Percentiles rank a stretch among this genome's conserved stretches.
These are phyloP conservation scores for Cercospora sesami DNA, from an alignment of 2,329 filamentous ascomycete genomes.

Conservation along the genomic window DNA sequence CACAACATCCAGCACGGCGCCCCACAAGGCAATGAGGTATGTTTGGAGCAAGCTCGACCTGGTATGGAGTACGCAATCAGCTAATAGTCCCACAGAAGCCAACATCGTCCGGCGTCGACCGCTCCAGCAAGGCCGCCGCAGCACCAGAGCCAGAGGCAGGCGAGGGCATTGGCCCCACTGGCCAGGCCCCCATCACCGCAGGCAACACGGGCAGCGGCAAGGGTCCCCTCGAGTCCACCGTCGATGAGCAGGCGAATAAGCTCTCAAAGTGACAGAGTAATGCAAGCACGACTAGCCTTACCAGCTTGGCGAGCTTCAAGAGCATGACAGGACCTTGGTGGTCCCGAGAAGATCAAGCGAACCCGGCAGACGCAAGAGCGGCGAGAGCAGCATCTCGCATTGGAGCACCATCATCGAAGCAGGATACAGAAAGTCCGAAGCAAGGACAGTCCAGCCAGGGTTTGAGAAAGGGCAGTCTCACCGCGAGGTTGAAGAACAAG, in stretches of 20 bases:
- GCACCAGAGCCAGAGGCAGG: constrained; percentile 44
- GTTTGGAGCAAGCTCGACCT: not conserved
- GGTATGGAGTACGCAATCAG: no score
- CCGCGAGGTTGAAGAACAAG: constrained; percentile 13
- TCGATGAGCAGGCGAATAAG: constrained; percentile 26
- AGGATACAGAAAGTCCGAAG: constrained; percentile 1
- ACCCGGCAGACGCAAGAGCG: constrained; percentile 15
- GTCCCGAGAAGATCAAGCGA: constrained; percentile 9
- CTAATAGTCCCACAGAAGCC: constrained; percentile 11
- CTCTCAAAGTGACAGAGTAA: constrained; percentile 21
- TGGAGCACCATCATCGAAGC: not conserved
- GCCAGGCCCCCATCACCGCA: constrained; percentile 14
- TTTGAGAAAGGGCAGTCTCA: constrained; percentile 12
- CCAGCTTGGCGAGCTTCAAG: constrained; percentile 13
- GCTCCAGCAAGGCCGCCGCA: constrained; percentile 44
- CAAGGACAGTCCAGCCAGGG: constrained; percentile 7
- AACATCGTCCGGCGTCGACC: constrained; percentile 35
- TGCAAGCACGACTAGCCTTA: constrained; percentile 14
- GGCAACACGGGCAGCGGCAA: constrained; percentile 22
- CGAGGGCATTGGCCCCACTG: constrained; percentile 28
- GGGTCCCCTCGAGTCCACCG: constrained; percentile 20
- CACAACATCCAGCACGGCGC: constrained; percentile 43
- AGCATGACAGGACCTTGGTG: constrained; percentile 15
- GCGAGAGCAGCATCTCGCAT: constrained; percentile 9
- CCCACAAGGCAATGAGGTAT: constrained; percentile 37